phyloP scores from a whole-genome alignment of 495 filamentous ascomycete genomes.

The Neurospora sp. region DNA sequence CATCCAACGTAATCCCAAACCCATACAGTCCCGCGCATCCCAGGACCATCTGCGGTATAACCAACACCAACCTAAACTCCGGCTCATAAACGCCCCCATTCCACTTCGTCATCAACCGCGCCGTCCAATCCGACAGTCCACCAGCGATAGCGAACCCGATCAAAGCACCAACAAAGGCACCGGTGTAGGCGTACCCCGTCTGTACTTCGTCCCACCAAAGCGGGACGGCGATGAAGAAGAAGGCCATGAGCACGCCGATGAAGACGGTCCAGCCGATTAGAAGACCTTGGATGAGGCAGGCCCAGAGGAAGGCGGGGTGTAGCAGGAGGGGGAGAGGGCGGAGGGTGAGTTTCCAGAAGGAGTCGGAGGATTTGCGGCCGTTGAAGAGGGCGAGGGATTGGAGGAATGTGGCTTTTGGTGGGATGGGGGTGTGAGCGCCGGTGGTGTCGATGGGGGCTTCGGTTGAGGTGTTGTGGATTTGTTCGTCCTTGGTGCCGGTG shows the following conservation, averaged over 20 bases:
- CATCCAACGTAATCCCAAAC: constrained; percentile 59
- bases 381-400: constrained; percentile 62
- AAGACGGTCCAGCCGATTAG: constrained; percentile 94
- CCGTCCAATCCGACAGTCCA: constrained; percentile 62
- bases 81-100: constrained; percentile 84
- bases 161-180: constrained; percentile 75
- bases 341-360: constrained; percentile 54
- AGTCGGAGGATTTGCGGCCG: constrained; percentile 59
- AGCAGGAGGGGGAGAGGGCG: constrained; percentile 54
- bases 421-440: neutral
- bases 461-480: neutral
- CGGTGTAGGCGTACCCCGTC: constrained; percentile 81
- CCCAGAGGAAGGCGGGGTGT: constrained; percentile 84
- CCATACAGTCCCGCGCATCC: constrained; percentile 74
- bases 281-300: constrained; percentile 79
- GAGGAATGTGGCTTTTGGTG: constrained; percentile 40
- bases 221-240: constrained; percentile 70
- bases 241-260: constrained; percentile 78
- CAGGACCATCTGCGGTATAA: constrained; percentile 69
- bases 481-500: neutral
- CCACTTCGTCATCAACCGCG: constrained; percentile 54
- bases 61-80: constrained; percentile 76
- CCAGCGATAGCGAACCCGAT: constrained; percentile 68
- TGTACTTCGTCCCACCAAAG: constrained; percentile 73
- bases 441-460: neutral